These are phyloP conservation scores for Daedaleopsis nitida DNA, from an alignment of 768 basidiomycete species.

Conservation along the genomic window DNA sequence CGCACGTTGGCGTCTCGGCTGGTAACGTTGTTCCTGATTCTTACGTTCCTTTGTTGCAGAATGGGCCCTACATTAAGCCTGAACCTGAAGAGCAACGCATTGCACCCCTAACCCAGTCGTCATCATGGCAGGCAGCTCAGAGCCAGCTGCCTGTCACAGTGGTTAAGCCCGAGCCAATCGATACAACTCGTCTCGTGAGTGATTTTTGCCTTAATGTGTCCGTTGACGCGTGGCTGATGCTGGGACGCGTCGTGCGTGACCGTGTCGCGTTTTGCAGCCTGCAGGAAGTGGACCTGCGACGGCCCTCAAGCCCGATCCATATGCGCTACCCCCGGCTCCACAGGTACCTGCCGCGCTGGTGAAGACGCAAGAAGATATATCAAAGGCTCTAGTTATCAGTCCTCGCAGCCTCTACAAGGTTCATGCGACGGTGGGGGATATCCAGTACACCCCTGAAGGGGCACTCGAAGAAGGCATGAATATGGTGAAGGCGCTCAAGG, in stretches of 20 bases:
- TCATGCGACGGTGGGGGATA: slow-evolving; percentile 44
- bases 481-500: slow-evolving; percentile 54
- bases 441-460: slow-evolving; percentile 49
- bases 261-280: slow-evolving; percentile 25
- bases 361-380: background rate
- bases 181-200: slow-evolving; percentile 23
- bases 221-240: background rate
- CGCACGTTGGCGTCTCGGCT: background rate
- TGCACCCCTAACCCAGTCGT: slow-evolving; percentile 11
- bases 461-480: slow-evolving; percentile 51
- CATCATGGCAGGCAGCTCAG: slow-evolving; percentile 10
- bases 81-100: slow-evolving; percentile 33
- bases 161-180: slow-evolving; percentile 32
- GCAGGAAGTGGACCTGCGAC: background rate
- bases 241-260: background rate
- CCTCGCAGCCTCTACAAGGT: slow-evolving; percentile 34
- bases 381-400: background rate
- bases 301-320: background rate
- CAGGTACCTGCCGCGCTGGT: background rate
- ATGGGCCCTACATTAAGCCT: slow-evolving; percentile 30
- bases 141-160: slow-evolving; percentile 25
- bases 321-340: too few relatives aligned
- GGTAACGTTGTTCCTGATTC: slow-evolving; percentile 14
- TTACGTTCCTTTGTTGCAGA: slow-evolving; percentile 6
- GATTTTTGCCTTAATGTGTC: background rate